Evolutionary conservation across 2,329 filamentous ascomycete species (phyloP).

Genomic region (Amesomyces nigricolor): DNA sequence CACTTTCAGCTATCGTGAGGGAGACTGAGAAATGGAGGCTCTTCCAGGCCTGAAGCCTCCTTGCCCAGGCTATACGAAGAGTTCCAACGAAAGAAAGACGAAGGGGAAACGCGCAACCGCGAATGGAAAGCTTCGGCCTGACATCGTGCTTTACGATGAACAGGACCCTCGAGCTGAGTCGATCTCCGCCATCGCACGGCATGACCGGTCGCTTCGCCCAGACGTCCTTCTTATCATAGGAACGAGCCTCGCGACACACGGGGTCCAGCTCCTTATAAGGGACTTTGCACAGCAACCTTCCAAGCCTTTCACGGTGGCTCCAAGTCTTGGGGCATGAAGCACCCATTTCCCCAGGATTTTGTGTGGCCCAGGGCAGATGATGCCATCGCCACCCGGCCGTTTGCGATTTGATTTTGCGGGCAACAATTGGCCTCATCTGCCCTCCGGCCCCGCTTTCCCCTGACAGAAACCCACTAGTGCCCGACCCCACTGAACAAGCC

Average conservation of each 20-base stretch:
- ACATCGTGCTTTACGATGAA: slow-evolving; percentile 13
- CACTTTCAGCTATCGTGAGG: slow-evolving; percentile 4
- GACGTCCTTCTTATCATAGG: slow-evolving; percentile 17
- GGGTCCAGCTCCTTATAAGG: slow-evolving; percentile 10
- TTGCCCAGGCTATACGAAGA: slow-evolving; percentile 5
- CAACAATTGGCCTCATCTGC: no score
- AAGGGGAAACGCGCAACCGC: slow-evolving; percentile 9
- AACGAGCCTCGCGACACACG: slow-evolving; percentile 14
- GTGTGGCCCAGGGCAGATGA: no score
- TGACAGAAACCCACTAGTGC: no score
- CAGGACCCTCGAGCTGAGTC: slow-evolving; percentile 8
- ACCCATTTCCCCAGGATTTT: no score
- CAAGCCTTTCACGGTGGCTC: no score
- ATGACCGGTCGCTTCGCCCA: slow-evolving; percentile 8
- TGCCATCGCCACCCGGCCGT: no score
- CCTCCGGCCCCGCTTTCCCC: no score
- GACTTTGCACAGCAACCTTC: slow-evolving; percentile 4
- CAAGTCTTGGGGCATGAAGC: no score
- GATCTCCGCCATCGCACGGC: slow-evolving; percentile 11
- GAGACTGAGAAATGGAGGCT: slow-evolving; percentile 10
- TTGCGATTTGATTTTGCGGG: no score
- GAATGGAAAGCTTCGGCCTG: slow-evolving; percentile 7
- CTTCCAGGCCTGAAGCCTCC: background rate
- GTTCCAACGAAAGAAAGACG: slow-evolving; percentile 8
- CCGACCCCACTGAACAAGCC: background rate